Evolutionary conservation across 257 asterid genomes (phyloP).

Genomic region (Petunia axillaris): DNA sequence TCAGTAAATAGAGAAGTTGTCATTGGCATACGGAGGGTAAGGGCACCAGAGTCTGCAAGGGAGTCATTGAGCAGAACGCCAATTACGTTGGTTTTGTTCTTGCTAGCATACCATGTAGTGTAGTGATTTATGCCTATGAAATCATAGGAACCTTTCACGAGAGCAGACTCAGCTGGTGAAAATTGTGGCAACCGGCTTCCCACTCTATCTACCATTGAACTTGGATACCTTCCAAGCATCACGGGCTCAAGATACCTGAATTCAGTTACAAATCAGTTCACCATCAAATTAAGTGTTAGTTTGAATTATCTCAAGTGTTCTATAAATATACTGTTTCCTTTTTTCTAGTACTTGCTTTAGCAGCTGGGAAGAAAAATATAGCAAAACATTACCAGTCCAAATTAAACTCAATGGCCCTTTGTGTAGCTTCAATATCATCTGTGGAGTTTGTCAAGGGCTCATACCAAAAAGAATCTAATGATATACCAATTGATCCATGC

Average conservation of each 20-base stretch:
- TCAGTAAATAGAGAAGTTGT: not conserved
- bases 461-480: conserved; percentile 78
- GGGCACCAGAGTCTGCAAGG: conserved; percentile 62
- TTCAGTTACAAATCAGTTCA: conserved; percentile 4
- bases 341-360: too few species aligned
- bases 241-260: conserved; percentile 30
- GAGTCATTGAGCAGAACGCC: conserved; percentile 64
- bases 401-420: conserved; percentile 73
- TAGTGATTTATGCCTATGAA: conserved; percentile 33
- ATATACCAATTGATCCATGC: conserved; percentile 72
- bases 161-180: not conserved
- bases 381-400: conserved; percentile 68
- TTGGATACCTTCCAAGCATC: conserved; percentile 25
- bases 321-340: not conserved
- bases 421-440: conserved; percentile 62
- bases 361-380: too few species aligned
- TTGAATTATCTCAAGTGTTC: not conserved
- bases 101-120: conserved; percentile 32
- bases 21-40: conserved; percentile 56
- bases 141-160: conserved; percentile 31
- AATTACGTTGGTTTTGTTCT: conserved; percentile 43
- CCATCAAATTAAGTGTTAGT: not conserved
- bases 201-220: conserved; percentile 14
- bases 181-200: conserved; percentile 26
- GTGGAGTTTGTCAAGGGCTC: conserved; percentile 59